Conservation (phyloP, 148 eudicot species). For the Tetragonia tetragonoides region DNA sequence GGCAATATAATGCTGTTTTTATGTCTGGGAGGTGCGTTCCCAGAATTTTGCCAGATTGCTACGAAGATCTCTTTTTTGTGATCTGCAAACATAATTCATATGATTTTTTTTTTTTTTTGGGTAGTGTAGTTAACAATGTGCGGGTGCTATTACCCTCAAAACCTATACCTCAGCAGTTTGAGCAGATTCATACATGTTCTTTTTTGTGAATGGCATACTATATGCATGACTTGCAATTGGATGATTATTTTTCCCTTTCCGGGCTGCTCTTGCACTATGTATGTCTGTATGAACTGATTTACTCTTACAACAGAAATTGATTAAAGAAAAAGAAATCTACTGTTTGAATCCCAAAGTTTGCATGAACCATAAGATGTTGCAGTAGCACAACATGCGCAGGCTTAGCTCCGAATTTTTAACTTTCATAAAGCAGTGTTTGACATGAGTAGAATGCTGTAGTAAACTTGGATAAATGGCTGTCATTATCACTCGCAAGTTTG, state of each 20-base stretch:
- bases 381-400: not conserved
- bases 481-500: not conserved
- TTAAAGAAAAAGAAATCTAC: not conserved
- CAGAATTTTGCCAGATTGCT: not conserved
- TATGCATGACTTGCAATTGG: not conserved
- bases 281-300: not conserved
- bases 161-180: not conserved
- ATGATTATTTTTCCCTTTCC: not conserved
- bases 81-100: not conserved
- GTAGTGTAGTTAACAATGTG: not conserved
- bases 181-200: not conserved
- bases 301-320: not conserved
- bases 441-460: not conserved
- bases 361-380: not conserved
- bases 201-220: not conserved
- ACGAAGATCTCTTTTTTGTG: not conserved
- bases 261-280: not conserved
- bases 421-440: not conserved
- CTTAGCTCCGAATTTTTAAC: not conserved
- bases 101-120: not conserved
- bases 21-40: slow-evolving; percentile 88
- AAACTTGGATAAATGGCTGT: not conserved
- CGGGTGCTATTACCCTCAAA: not conserved
- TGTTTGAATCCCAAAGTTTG: not conserved
- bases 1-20: slow-evolving; percentile 93